Base-by-base conservation (phyloP, 2,329 filamentous ascomycete genomes). In the Fusarium paranaense region DNA sequence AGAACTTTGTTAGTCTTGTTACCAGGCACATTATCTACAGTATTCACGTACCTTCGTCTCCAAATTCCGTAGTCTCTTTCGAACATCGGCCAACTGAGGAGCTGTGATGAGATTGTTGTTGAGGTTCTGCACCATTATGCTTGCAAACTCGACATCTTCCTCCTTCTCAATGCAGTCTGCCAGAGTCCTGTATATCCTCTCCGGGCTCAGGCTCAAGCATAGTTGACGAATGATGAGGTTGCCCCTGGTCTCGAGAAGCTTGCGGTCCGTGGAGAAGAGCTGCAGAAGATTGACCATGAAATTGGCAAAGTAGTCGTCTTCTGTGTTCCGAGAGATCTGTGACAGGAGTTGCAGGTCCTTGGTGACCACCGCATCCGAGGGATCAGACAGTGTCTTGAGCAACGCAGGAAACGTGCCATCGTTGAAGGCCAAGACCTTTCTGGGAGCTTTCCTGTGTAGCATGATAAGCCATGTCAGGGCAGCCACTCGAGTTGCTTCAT, bases 91-190 rank as follows among this genome's bases (percentile, higher is more conserved):
- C 33, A 99, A 87, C 82, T 99, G 95, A 1, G 97, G 97, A 0
- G 97, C 97, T 2, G 97, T 99, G 75, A 99, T 98, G 64, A 99
- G 91, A 78, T 99, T 99, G 83, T 99, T 99, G 85, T 99, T 99
- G 62, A 99, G 88, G 79, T 98, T 98, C 82, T 99, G 97, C 33
- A 99, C 95, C 97, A 99, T 99, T 78, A 99, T 98, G 81, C 96
- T 98, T 18, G 97, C 96, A 83, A 99, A 99, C 81, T 99, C 97
- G 47, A 99, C 91, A 81, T 99, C 97, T 84, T 98, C 97, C 82
- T 99, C 97, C 80, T 95, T 97, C 82, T 98, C 97, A 11, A 99
- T 93, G 76, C 97, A 98, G 78, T 99, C 97, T 30, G 97, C 97
- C 73, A 99, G 87, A 3, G 95, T 98, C 35, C 97, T 91, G 80